A percentile compares a stretch with the other conserved stretches of the same genome.
Conservation (phyloP, 306 rosid species). For the Malus sieversii region DNA sequence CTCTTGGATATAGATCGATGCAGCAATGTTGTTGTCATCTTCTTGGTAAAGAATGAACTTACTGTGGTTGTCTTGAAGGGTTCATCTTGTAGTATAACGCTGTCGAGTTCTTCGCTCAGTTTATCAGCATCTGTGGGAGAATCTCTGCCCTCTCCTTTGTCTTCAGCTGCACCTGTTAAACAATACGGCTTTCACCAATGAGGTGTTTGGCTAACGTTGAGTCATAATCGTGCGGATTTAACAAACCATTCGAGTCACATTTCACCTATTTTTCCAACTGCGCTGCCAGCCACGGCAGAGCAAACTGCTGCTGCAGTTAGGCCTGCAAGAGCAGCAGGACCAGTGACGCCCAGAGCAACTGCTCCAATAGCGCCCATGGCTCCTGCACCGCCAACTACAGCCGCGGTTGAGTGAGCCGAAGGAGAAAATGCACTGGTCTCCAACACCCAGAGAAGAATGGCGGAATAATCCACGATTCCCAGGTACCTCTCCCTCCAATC, state of each 20-base stretch:
- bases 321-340: conserved; percentile 79
- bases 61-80: conserved; percentile 89
- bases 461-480: conserved; percentile 77
- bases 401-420: conserved; percentile 61
- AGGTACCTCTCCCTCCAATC: conserved; percentile 75
- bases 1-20: no score
- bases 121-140: conserved; percentile 55
- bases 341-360: conserved; percentile 67
- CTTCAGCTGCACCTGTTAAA: conserved; percentile 42
- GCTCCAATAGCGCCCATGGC: conserved; percentile 80
- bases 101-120: conserved; percentile 63
- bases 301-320: conserved; percentile 85
- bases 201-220: no score
- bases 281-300: conserved; percentile 58
- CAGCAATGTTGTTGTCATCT: no score
- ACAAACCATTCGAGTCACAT: neutral
- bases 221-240: neutral
- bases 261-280: conserved; percentile 10
- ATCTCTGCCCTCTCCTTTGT: conserved; percentile 45
- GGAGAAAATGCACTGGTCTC: conserved; percentile 54
- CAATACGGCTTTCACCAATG: neutral
- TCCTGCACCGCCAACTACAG: conserved; percentile 66
- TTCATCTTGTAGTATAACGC: conserved; percentile 64
- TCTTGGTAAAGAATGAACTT: conserved; percentile 15
- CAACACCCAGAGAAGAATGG: conserved; percentile 79